Base-by-base conservation (phyloP, 2,329 filamentous ascomycete species). In the Elsinoe australis region DNA sequence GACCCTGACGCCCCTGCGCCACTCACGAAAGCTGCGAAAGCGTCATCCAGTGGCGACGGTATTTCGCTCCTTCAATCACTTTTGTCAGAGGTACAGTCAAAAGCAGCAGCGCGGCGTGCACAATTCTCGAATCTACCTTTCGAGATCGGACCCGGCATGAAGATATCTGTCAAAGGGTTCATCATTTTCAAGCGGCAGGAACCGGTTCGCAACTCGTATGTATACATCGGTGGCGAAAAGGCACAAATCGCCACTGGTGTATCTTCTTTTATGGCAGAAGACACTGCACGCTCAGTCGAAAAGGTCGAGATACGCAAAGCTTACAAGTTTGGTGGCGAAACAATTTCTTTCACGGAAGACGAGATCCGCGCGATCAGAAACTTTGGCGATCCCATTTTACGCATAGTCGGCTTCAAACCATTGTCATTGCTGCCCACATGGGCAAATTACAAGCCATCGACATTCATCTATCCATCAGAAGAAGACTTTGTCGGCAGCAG, bases 251-350 rank as follows among this genome's bases (percentile, higher is more conserved):
- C 80, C 1, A 72, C 78, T 9, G 80, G 85, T 1, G 78, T 83
- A 57, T 92, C 86, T 0, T 82, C 80, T 1, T 79, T 82, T 49
- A 75, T 89, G 49, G 83, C 87, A 3, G 85, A 87, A 52, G 87
- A 94, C 56, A 88, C 81, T 14, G 78, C 83, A 2, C 76, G 82
- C 29, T 79, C 80, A 0, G 80, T 96, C 0, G 83, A 94, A 53
- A 89, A 89, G 56, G 69, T 69, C 2, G 88, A 96, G 58, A 78
- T 94, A 15, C 84, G 84, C 51, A 95, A 92, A 65, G 92, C 90
- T 0, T 98, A 92, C 72, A 95, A 92, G 58, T 96, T 96, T 60
- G 92, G 90, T 9, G 89, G 87, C 31, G 87, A 94, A 55, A 87
- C 87, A 39, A 79, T 98, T 38, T 77, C 83, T 41, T 98, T 98